These are phyloP conservation scores for Rhamnella rubrinervis DNA, from an alignment of 331 rosid genomes.

Conservation along the genomic window DNA sequence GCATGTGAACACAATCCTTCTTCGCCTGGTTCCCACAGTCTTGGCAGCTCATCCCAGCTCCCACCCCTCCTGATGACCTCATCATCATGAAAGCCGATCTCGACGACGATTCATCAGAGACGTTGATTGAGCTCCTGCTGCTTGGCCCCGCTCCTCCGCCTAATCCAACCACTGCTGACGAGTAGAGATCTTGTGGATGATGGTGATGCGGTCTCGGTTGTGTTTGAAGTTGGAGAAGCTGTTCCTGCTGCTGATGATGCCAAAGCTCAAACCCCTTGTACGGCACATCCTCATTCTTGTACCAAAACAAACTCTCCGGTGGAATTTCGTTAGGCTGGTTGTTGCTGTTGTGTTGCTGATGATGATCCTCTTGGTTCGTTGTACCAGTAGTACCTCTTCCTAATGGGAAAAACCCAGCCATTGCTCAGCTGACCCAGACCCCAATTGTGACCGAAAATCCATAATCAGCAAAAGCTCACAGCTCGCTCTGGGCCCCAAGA, in stretches of 20 bases:
- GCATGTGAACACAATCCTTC: slow-evolving; percentile 79
- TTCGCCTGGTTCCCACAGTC: slow-evolving; percentile 98
- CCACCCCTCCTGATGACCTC: slow-evolving; percentile 30
- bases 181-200: slow-evolving; percentile 59
- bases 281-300: slow-evolving; percentile 50
- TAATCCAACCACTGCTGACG: slow-evolving; percentile 48
- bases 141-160: slow-evolving; percentile 73
- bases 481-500: neutral
- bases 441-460: slow-evolving; percentile 64
- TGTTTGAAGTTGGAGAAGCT: slow-evolving; percentile 26
- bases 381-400: slow-evolving; percentile 45
- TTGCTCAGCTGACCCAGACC: slow-evolving; percentile 44
- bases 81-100: slow-evolving; percentile 59
- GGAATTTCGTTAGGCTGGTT: slow-evolving; percentile 42
- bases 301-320: slow-evolving; percentile 56
- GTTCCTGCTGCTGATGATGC: slow-evolving; percentile 60
- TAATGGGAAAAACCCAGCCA: slow-evolving; percentile 94
- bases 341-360: slow-evolving; percentile 15
- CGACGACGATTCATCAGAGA: slow-evolving; percentile 64
- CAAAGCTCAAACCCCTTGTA: slow-evolving; percentile 67
- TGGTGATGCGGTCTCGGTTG: slow-evolving; percentile 12
- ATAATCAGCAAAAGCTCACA: slow-evolving; percentile 53
- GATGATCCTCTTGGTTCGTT: slow-evolving; percentile 11
- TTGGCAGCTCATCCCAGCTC: slow-evolving; percentile 64
- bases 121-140: slow-evolving; percentile 38